Percentiles rank a stretch among this genome's conserved stretches.
phyloP scores from a whole-genome alignment of 805 yeast genomes.

The Teunomyces pallodes region DNA sequence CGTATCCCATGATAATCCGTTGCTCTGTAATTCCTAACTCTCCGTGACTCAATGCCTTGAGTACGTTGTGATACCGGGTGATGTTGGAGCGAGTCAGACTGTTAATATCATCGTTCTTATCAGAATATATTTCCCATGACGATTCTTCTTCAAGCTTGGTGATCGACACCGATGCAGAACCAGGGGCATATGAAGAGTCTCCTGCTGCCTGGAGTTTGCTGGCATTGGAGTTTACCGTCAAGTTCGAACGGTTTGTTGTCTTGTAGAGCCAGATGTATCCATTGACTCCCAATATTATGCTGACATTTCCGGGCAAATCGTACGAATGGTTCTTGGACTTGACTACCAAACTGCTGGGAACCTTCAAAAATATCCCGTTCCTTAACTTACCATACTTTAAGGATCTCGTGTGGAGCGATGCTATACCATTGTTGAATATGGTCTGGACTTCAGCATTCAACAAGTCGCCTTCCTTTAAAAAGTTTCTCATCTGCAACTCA shows the following conservation, averaged over 20 bases:
- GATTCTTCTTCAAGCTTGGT: constrained; percentile 90
- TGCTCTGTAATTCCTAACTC: constrained; percentile 86
- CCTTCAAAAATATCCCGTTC: constrained; percentile 79
- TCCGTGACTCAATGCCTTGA: constrained; percentile 76
- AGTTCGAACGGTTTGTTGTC: constrained; percentile 37
- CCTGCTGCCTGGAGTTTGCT: constrained; percentile 41
- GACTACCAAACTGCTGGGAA: constrained; percentile 79
- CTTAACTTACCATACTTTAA: constrained; percentile 92
- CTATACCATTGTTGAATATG: constrained; percentile 84
- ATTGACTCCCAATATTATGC: constrained; percentile 87
- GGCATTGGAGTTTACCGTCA: constrained; percentile 19
- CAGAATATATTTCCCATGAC: constrained; percentile 93
- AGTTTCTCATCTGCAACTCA: constrained; percentile 92
- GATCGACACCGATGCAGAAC: constrained; percentile 63
- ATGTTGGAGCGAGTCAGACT: constrained; percentile 65
- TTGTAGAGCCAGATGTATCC: constrained; percentile 92
- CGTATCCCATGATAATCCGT: constrained; percentile 78
- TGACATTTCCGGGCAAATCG: constrained; percentile 90
- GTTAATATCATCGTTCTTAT: constrained; percentile 75
- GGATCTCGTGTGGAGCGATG: constrained; percentile 92
- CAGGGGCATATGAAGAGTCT: constrained; percentile 44
- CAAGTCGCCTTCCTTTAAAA: constrained; percentile 92
- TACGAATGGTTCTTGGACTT: constrained; percentile 87
- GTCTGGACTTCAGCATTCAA: constrained; percentile 95
- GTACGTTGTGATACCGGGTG: constrained; percentile 79